Conservation (phyloP, 306 rosid genomes). For the Vachellia pachyceras region DNA sequence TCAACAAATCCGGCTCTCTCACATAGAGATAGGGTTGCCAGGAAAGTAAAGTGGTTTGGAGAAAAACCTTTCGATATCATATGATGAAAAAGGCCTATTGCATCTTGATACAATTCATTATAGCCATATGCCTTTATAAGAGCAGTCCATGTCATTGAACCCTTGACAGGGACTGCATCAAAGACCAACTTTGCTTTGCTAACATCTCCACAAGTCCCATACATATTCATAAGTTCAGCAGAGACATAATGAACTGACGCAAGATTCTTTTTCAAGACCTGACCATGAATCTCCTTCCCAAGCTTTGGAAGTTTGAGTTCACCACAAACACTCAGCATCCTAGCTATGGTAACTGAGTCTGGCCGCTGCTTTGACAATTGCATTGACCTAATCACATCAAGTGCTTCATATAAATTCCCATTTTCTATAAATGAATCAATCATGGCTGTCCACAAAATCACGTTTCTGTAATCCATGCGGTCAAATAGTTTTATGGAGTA, state of each 20-base stretch:
- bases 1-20: slow-evolving; percentile 71
- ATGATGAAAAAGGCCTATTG: slow-evolving; percentile 57
- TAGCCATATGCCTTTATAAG: slow-evolving; percentile 67
- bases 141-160: slow-evolving; percentile 86
- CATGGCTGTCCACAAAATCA: slow-evolving; percentile 85
- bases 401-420: slow-evolving; percentile 54
- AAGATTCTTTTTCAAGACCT: slow-evolving; percentile 62
- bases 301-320: slow-evolving; percentile 57
- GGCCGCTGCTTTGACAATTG: slow-evolving; percentile 69
- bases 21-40: slow-evolving; percentile 63
- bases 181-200: slow-evolving; percentile 58
- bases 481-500: slow-evolving; percentile 62
- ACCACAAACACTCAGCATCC: slow-evolving; percentile 64
- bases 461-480: slow-evolving; percentile 59
- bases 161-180: slow-evolving; percentile 61
- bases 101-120: slow-evolving; percentile 57
- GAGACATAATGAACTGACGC: slow-evolving; percentile 62
- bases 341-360: slow-evolving; percentile 66
- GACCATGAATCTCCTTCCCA: slow-evolving; percentile 84
- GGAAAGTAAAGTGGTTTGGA: slow-evolving; percentile 73
- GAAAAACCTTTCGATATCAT: slow-evolving; percentile 55
- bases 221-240: slow-evolving; percentile 67
- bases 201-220: slow-evolving; percentile 63
- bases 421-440: slow-evolving; percentile 65
- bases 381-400: slow-evolving; percentile 67